Evolutionary conservation across 2,329 filamentous ascomycete genomes (phyloP), one percentile per base, ranked within the genome.

Genomic region (Rhynchosporium secalis): DNA sequence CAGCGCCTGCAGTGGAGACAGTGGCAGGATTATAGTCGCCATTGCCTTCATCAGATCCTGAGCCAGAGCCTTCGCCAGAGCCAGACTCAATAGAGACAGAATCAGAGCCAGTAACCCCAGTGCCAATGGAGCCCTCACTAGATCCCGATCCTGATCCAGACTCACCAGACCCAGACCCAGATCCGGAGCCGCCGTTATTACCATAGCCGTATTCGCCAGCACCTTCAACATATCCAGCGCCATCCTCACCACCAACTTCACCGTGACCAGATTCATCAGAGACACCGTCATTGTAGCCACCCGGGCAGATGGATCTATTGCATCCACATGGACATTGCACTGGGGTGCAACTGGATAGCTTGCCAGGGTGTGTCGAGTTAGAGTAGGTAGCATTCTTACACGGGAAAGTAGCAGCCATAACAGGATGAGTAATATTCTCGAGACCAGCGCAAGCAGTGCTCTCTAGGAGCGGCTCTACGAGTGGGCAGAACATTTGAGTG

Each of bases 401-500:
- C 1, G 40, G 29, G 28, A 57, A 5, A 7, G 31, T 33, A 6
- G 31, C 28, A 20, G 60, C 41, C 54, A 52, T 64, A 10, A 52
- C 56, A 13, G 47, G 31, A 6, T 62, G 28, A 33, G 65, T 63
- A 26, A 46, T 41, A 56, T 66, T 69, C 36, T 64, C 60, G 15
- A 59, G n/a, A 12, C 29, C 51, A 20, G 70, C 68, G 69, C 84
- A 86, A 5, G 75, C 76, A 6, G 78, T 73, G 56, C 80, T 78
- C 6, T 74, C 66, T 13, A 80, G 20, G 20, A 20, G 20, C 20
- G 20, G 20, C 20, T 20, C 20, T 20, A 20, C 77, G 12, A 81
- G 56, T 1, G 79, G 79, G 72, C 83, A 86, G 45, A 73, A 71
- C n/a, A 76, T 74, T 46, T 77, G 78, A 66, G 80, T 80, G 76